Evolutionary conservation across 495 filamentous ascomycete genomes (phyloP).

Genomic region (Neurospora sp.): DNA sequence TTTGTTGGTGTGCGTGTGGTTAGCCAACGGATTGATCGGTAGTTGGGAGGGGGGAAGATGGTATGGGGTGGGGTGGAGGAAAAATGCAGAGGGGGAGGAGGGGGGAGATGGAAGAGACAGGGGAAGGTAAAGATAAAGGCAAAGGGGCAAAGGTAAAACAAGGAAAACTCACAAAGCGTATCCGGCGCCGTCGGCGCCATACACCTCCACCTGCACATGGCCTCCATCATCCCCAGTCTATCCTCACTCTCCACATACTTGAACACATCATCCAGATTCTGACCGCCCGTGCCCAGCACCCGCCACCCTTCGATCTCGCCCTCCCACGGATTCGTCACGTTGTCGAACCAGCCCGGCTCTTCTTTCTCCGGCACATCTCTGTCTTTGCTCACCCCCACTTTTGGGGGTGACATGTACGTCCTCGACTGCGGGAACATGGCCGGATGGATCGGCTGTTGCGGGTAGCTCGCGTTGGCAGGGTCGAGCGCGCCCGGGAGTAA

Average conservation of each 20-base stretch:
- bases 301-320: slow-evolving; percentile 81
- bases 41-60: too few species aligned
- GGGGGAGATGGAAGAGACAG: too few species aligned
- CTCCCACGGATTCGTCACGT: slow-evolving; percentile 88
- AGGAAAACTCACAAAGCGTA: slow-evolving; percentile 66
- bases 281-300: slow-evolving; percentile 74
- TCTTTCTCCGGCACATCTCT: slow-evolving; percentile 1
- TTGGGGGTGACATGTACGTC: slow-evolving; percentile 48
- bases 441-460: slow-evolving; percentile 74
- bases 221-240: slow-evolving; percentile 78
- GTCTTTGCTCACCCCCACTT: background rate
- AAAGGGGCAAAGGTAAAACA: background rate
- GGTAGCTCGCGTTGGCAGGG: slow-evolving; percentile 70
- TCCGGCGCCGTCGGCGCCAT: slow-evolving; percentile 93
- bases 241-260: slow-evolving; percentile 76
- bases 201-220: slow-evolving; percentile 82
- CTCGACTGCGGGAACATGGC: slow-evolving; percentile 72
- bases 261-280: slow-evolving; percentile 88
- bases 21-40: too few species aligned
- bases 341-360: slow-evolving; percentile 71
- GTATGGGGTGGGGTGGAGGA: too few species aligned
- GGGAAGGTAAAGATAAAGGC: too few species aligned
- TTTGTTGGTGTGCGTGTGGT: background rate
- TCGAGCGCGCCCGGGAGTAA: slow-evolving; percentile 66
- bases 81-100: too few species aligned